A percentile compares a stretch with the other conserved stretches of the same genome.
phyloP scores from a whole-genome alignment of 306 rosid genomes.

The Ammopiptanthus mongolicus region DNA sequence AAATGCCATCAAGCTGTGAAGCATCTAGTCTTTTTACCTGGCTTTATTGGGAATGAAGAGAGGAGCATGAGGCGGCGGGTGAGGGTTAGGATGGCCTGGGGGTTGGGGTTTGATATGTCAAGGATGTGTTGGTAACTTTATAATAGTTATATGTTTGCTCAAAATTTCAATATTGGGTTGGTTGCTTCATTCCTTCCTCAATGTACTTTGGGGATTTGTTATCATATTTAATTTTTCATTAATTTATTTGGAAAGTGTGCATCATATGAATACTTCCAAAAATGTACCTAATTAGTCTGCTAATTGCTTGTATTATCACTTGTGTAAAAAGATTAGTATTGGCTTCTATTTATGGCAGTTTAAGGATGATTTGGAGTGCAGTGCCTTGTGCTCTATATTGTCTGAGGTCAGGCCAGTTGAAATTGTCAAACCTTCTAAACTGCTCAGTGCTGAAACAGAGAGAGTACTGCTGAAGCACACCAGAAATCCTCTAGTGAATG shows the following conservation, averaged over 20 bases:
- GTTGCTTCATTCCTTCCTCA: constrained; percentile 1
- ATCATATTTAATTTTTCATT: background rate
- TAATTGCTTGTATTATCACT: constrained; percentile 10
- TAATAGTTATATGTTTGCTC: background rate
- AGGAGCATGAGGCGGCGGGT: background rate
- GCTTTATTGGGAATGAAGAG: background rate
- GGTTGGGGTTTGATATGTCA: background rate
- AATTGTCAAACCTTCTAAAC: constrained; percentile 76
- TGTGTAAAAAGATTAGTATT: background rate
- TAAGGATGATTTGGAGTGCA: constrained; percentile 79
- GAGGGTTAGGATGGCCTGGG: background rate
- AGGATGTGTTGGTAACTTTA: constrained; percentile 9
- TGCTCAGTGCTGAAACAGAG: constrained; percentile 84
- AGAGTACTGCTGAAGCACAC: constrained; percentile 64
- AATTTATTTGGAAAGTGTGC: background rate
- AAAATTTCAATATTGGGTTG: constrained; percentile 10
- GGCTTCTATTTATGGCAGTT: constrained; percentile 50
- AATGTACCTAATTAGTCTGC: background rate
- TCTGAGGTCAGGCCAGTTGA: constrained; percentile 95
- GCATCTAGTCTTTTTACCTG: background rate
- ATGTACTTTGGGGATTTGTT: background rate
- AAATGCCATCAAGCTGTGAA: background rate
- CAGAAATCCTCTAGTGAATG: constrained; percentile 85
- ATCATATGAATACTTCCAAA: background rate
- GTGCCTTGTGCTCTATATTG: constrained; percentile 69